Conservation (phyloP, 169 alveolate genomes). For the Eimeria brunetti region DNA sequence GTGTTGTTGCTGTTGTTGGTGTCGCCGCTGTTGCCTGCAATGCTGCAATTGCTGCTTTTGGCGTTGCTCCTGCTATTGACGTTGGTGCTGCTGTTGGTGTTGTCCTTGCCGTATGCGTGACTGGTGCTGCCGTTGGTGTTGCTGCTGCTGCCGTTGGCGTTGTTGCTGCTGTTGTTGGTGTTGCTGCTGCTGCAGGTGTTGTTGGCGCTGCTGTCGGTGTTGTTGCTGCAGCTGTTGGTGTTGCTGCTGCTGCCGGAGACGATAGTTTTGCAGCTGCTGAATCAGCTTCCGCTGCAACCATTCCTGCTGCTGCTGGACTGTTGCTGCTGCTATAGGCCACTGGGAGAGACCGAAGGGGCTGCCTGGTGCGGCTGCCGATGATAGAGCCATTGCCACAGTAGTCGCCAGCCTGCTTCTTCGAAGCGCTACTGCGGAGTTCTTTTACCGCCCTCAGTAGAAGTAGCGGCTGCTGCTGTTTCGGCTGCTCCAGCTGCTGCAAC, state of each 20-base stretch:
- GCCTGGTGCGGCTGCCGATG: not conserved
- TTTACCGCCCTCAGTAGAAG: slow-evolving; percentile 13
- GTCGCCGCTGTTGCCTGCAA: not conserved
- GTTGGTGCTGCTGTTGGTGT: not conserved
- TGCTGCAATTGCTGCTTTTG: not conserved
- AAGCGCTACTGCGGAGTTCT: not conserved
- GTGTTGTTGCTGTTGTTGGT: not conserved
- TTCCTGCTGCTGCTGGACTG: slow-evolving; percentile 10
- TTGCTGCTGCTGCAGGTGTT: not conserved
- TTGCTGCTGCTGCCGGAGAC: not conserved
- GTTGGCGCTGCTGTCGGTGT: slow-evolving; percentile 2
- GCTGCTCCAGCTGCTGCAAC: slow-evolving; percentile 22
- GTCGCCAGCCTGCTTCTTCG: not conserved
- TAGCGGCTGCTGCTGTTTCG: slow-evolving; percentile 15
- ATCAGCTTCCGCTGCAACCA: not conserved
- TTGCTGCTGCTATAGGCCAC: slow-evolving; percentile 46
- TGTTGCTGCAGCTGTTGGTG: slow-evolving; percentile 5
- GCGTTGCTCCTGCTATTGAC: slow-evolving; percentile 13
- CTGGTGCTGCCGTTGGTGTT: slow-evolving; percentile 21
- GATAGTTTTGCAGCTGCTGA: not conserved
- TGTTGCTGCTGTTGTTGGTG: slow-evolving; percentile 23
- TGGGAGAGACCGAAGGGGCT: slow-evolving; percentile 6
- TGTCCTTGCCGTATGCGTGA: not conserved
- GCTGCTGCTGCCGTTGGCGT: slow-evolving; percentile 28
- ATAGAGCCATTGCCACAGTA: not conserved